These are phyloP conservation scores for Acarospora socialis DNA, from an alignment of 2,329 filamentous ascomycete species.

Conservation along the genomic window DNA sequence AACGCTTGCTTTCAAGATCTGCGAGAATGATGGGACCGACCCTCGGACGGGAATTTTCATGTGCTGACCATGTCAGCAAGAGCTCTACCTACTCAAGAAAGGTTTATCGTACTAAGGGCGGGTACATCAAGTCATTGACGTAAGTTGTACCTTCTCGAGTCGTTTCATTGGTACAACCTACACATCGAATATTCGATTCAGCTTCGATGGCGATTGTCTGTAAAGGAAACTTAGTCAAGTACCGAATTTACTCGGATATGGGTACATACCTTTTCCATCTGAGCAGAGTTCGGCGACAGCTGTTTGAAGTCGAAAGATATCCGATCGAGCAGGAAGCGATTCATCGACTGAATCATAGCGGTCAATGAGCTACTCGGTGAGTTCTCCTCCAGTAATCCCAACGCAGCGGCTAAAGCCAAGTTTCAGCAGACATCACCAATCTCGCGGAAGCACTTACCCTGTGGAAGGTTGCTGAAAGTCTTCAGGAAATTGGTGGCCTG, in stretches of 20 bases:
- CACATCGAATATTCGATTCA: conserved; percentile 63
- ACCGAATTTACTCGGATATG: conserved; percentile 30
- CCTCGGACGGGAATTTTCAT: no score
- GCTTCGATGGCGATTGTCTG: conserved; percentile 54
- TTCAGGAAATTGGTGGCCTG: conserved; percentile 93
- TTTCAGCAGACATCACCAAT: neutral
- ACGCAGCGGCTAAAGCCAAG: conserved; percentile 41
- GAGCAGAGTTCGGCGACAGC: conserved; percentile 45
- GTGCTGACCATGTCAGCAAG: no score
- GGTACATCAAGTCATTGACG: conserved; percentile 78
- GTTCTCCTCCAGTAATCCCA: conserved; percentile 77
- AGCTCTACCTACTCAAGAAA: no score
- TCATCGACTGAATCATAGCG: conserved; percentile 71
- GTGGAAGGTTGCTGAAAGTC: conserved; percentile 69
- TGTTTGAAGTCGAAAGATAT: conserved; percentile 63
- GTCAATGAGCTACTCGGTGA: conserved; percentile 58
- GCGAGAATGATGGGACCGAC: conserved; percentile 58
- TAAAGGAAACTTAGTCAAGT: conserved; percentile 8
- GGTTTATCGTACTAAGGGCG: conserved; percentile 37
- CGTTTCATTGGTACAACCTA: conserved; percentile 76
- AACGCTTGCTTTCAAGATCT: conserved; percentile 82
- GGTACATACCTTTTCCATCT: conserved; percentile 53
- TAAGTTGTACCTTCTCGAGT: conserved; percentile 64
- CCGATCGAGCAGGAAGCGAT: conserved; percentile 71
- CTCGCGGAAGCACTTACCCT: conserved; percentile 35